These are phyloP conservation scores for Casaregolazyma suthepensis DNA, from an alignment of 1,139 yeast species.

Conservation along the genomic window DNA sequence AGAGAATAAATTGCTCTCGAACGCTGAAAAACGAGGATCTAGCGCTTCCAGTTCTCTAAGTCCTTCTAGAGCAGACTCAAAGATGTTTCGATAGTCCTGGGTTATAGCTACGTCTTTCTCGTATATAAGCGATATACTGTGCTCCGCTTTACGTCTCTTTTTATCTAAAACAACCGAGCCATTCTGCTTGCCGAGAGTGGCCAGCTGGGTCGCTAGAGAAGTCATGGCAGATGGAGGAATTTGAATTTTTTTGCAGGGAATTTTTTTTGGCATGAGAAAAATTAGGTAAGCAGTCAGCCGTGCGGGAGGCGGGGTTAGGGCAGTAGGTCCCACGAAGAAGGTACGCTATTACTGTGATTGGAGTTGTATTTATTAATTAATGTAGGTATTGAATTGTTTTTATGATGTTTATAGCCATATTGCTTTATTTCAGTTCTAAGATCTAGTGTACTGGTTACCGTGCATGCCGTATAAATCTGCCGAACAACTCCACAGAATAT, in stretches of 20 bases:
- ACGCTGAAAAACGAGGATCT: conserved; percentile 68
- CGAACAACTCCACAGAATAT: no score
- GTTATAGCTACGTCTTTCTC: conserved; percentile 84
- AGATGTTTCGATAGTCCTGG: conserved; percentile 85
- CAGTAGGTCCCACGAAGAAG: neutral
- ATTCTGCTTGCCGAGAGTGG: conserved; percentile 59
- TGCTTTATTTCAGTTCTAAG: no score
- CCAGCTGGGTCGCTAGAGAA: conserved; percentile 66
- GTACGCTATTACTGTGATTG: no score
- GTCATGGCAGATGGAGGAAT: neutral
- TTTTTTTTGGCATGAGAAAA: neutral
- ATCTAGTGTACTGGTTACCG: no score
- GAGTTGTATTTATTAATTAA: no score
- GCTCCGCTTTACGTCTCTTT: conserved; percentile 77
- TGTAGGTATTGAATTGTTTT: neutral
- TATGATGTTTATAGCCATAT: no score
- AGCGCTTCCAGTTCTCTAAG: conserved; percentile 62
- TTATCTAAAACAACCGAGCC: conserved; percentile 80
- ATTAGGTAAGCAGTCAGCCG: neutral
- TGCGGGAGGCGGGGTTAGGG: neutral
- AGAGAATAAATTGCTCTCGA: conserved; percentile 68
- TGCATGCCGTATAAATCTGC: no score
- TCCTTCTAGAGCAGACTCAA: conserved; percentile 67
- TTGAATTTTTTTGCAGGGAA: neutral
- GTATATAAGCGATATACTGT: conserved; percentile 80